Conservation (phyloP, 305 asterid species). For the Solanum aculeatissimum region DNA sequence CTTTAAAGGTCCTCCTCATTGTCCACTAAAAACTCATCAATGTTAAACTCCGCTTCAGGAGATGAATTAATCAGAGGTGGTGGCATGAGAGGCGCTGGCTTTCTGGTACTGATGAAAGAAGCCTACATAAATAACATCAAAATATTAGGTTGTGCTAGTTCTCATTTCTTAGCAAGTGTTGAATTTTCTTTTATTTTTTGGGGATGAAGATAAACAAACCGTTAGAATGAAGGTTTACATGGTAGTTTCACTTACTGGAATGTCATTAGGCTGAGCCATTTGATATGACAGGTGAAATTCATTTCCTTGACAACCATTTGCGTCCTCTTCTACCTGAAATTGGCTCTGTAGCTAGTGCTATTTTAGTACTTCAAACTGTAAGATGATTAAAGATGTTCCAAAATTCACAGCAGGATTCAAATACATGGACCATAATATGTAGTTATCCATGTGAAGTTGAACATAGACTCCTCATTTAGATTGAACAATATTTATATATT, state of each 20-base stretch:
- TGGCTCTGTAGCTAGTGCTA: not conserved
- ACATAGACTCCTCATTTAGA: not conserved
- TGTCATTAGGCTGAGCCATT: not conserved
- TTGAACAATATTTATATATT: not conserved
- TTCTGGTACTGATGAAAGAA: not conserved
- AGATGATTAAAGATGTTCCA: not conserved
- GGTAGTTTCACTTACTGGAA: slow-evolving; percentile 1
- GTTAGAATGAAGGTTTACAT: not conserved
- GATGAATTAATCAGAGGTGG: too few species aligned
- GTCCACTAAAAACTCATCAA: not conserved
- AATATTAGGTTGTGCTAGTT: too few species aligned
- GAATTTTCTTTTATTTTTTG: not conserved
- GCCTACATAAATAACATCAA: not conserved
- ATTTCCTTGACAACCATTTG: not conserved
- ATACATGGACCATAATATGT: not conserved
- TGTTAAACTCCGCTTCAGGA: not conserved
- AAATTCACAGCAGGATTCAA: not conserved
- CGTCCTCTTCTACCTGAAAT: not conserved
- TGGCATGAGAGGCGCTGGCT: not conserved
- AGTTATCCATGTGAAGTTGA: not conserved
- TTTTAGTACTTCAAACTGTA: not conserved
- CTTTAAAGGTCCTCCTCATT: too few species aligned
- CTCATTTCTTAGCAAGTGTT: too few species aligned
- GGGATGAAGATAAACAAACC: not conserved
- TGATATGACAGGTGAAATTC: not conserved